Base-by-base conservation (phyloP, 257 asterid genomes). In the Ligustrum vulgare region DNA sequence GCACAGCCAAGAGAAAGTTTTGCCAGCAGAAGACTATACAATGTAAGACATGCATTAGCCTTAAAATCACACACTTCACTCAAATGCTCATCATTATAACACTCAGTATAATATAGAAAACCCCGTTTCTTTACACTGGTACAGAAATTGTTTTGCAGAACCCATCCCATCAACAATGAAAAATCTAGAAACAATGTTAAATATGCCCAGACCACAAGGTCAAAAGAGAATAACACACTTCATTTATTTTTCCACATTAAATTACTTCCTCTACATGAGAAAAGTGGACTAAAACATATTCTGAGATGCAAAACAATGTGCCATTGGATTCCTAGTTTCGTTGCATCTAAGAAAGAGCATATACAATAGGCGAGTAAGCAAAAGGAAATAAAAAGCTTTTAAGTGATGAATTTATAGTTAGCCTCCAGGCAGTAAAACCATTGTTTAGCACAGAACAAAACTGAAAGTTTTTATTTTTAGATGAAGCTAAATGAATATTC, bases 1-100 rank as follows among this genome's bases (percentile, higher is more conserved):
- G 97, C 89, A 89, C 32, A 77, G 79, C 64, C 83, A 77, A 76
- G 66, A 83, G 64, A 75, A 43, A 9, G 54, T 60, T 8, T 23
- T 71, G 83, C 80, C 74, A 87, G 58, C 33, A 18, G 20, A 39
- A 18, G 74, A 18, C 32, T 10, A 6, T 2, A 63, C 15, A 35
- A 39, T 12, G 56, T 41, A 71, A 56, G 25, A 56, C 64, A 18
- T 56, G 31, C 28, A 3, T 56, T 22, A n/a, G 6, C 13, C 64
- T 7, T 56, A 20, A 18, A 51, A 20, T 56, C 64, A 56, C 31
- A 56, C 64, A 1, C 4, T 56, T 56, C 12, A 56, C 25, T n/a
- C 23, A 54, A 54, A 10, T n/a, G n/a, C 20, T 56, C 28, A 9
- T 56, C 64, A 56, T 22, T 56, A n/a, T 56, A 49, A 49, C 1